These are phyloP conservation scores for Diacronema lutheri DNA, from an alignment of 78 protist species.

Conservation along the genomic window DNA sequence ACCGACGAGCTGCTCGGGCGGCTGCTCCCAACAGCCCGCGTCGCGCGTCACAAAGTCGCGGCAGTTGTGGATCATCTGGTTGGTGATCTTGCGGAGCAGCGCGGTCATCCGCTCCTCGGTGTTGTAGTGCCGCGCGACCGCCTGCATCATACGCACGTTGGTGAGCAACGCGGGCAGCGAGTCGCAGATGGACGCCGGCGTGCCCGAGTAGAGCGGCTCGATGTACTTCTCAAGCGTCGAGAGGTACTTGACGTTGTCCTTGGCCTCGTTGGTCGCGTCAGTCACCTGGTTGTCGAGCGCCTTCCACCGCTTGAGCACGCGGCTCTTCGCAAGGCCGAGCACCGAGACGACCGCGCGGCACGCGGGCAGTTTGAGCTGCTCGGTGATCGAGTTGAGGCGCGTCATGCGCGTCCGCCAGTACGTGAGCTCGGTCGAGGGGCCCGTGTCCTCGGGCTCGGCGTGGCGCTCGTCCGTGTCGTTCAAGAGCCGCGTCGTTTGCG, in stretches of 20 bases:
- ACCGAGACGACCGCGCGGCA: neutral
- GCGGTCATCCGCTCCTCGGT: slow-evolving; percentile 57
- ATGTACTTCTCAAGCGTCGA: slow-evolving; percentile 49
- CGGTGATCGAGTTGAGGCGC: slow-evolving; percentile 50
- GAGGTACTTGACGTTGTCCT: slow-evolving; percentile 70
- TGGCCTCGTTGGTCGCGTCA: slow-evolving; percentile 58
- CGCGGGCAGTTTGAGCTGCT: slow-evolving; percentile 33
- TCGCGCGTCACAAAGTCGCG: neutral
- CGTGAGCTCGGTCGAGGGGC: slow-evolving; percentile 70
- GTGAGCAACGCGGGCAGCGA: slow-evolving; percentile 52
- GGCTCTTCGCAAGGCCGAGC: slow-evolving; percentile 5
- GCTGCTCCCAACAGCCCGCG: slow-evolving; percentile 29
- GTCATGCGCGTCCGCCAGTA: slow-evolving; percentile 64
- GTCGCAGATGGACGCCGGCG: slow-evolving; percentile 33
- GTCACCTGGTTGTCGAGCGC: slow-evolving; percentile 24
- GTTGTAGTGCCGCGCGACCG: slow-evolving; percentile 63
- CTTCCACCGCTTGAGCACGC: slow-evolving; percentile 37
- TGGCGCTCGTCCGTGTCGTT: slow-evolving; percentile 44
- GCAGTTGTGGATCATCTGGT: slow-evolving; percentile 62
- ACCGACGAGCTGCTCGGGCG: neutral
- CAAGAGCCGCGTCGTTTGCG: slow-evolving; percentile 11
- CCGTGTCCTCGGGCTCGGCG: slow-evolving; percentile 29
- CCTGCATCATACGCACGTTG: slow-evolving; percentile 52
- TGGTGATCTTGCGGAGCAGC: slow-evolving; percentile 61
- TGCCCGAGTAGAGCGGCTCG: slow-evolving; percentile 60